phyloP scores from a whole-genome alignment of 2,329 filamentous ascomycete species.

The Kalmusia sp. region DNA sequence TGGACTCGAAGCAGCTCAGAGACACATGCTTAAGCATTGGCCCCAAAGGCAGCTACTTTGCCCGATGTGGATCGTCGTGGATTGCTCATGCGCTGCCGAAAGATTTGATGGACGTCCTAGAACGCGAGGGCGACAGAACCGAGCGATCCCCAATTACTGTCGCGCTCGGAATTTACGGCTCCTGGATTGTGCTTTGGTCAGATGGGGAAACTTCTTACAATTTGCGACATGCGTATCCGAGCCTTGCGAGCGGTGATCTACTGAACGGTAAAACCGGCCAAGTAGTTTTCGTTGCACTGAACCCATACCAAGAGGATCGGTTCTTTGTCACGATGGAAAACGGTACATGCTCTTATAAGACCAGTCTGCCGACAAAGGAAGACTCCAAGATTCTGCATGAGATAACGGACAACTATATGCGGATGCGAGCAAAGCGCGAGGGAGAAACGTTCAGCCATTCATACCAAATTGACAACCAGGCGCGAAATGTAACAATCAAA shows the following conservation, averaged over 20 bases:
- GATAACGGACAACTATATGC: slow-evolving; percentile 12
- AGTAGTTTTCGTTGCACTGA: slow-evolving; percentile 12
- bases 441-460: slow-evolving; percentile 5
- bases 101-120: slow-evolving; percentile 5
- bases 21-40: slow-evolving; percentile 15
- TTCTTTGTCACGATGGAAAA: slow-evolving; percentile 3
- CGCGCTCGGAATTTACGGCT: slow-evolving; percentile 10
- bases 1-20: slow-evolving; percentile 15
- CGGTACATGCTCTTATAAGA: slow-evolving; percentile 4
- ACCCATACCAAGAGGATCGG: slow-evolving; percentile 3
- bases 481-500: neutral
- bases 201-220: slow-evolving; percentile 11
- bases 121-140: slow-evolving; percentile 6
- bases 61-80: slow-evolving; percentile 7
- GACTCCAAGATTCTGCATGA: slow-evolving; percentile 2
- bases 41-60: slow-evolving; percentile 19
- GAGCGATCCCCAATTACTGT: slow-evolving; percentile 2
- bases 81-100: slow-evolving; percentile 12
- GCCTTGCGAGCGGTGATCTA: neutral
- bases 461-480: neutral
- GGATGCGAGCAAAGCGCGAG: slow-evolving; percentile 9
- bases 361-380: neutral
- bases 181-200: slow-evolving; percentile 14
- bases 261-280: neutral
- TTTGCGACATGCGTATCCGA: slow-evolving; percentile 8